phyloP scores from a whole-genome alignment of 2,329 filamentous ascomycete species.

The Ceratocystis eucalypticola region DNA sequence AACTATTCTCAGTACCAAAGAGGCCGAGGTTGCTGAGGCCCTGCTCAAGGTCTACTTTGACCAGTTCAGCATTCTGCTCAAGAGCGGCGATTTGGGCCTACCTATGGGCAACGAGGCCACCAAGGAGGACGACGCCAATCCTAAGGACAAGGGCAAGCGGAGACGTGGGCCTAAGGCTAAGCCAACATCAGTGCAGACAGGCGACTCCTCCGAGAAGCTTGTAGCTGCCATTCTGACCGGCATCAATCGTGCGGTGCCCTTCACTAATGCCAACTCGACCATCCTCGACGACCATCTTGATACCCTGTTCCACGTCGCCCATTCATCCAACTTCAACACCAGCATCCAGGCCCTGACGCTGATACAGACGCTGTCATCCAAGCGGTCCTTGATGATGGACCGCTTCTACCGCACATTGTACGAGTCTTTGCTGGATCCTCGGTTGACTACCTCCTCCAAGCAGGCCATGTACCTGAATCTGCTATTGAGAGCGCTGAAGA shows the following conservation, averaged over 20 bases:
- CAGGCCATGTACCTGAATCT: slow-evolving; percentile 91
- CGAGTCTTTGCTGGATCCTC: slow-evolving; percentile 83
- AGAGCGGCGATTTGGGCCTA: slow-evolving; percentile 37
- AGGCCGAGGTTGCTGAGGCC: slow-evolving; percentile 65
- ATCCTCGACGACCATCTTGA: slow-evolving; percentile 80
- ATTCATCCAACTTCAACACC: slow-evolving; percentile 98
- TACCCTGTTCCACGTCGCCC: slow-evolving; percentile 87
- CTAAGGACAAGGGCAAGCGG: slow-evolving; percentile 24
- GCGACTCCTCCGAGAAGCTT: slow-evolving; percentile 53
- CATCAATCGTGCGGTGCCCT: slow-evolving; percentile 91
- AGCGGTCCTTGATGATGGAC: slow-evolving; percentile 70
- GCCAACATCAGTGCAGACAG: slow-evolving; percentile 9
- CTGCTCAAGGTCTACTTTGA: slow-evolving; percentile 86
- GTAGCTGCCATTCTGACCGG: slow-evolving; percentile 84
- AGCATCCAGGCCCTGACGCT: slow-evolving; percentile 90
- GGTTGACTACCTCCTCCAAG: slow-evolving; percentile 80
- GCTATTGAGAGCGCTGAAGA: slow-evolving; percentile 74
- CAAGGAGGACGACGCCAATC: slow-evolving; percentile 21
- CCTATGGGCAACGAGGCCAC: slow-evolving; percentile 29
- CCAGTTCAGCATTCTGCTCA: slow-evolving; percentile 70
- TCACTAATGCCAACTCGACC: slow-evolving; percentile 55
- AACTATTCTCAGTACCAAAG: slow-evolving; percentile 75
- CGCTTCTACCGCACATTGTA: slow-evolving; percentile 93
- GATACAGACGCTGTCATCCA: slow-evolving; percentile 78
- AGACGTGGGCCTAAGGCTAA: slow-evolving; percentile 16